Percentiles rank a stretch among this genome's conserved stretches.
phyloP scores from a whole-genome alignment of 106 monocot genomes.

The Platanthera zijinensis region DNA sequence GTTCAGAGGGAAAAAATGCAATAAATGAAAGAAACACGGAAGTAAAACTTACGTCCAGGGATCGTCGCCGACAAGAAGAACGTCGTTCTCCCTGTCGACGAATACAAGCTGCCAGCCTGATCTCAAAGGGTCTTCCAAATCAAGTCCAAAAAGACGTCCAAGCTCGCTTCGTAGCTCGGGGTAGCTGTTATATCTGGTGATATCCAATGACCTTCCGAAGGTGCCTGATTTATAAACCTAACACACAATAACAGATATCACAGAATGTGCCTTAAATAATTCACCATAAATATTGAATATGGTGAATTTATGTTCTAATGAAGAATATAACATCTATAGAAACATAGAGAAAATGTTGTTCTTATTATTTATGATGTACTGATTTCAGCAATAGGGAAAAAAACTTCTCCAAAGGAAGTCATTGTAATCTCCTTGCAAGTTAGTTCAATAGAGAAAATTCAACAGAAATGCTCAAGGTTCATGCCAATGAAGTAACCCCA shows the following conservation, averaged over 20 bases:
- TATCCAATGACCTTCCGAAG: slow-evolving; percentile 76
- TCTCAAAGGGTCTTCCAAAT: slow-evolving; percentile 80
- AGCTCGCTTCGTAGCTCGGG: slow-evolving; percentile 70
- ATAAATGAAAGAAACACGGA: too few species aligned
- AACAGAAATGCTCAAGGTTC: background rate
- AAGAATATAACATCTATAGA: too few species aligned
- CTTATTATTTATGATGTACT: too few species aligned
- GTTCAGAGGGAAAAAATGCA: background rate
- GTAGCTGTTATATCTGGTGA: slow-evolving; percentile 75
- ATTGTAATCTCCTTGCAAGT: too few species aligned
- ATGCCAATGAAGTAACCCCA: too few species aligned
- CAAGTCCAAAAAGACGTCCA: slow-evolving; percentile 65
- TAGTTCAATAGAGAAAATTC: background rate
- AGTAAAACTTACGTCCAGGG: slow-evolving; percentile 65
- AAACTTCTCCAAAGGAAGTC: too few species aligned
- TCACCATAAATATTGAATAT: too few species aligned
- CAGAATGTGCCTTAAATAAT: too few species aligned
- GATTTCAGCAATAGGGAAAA: too few species aligned
- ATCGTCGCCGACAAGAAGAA: slow-evolving; percentile 76
- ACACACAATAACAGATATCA: background rate
- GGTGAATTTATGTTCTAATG: too few species aligned
- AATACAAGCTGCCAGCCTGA: slow-evolving; percentile 99
- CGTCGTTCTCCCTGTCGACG: slow-evolving; percentile 79
- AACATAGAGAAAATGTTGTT: too few species aligned
- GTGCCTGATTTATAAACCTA: slow-evolving; percentile 70